Base-by-base conservation (phyloP, 78 protist genomes). In the Chrysochromulina parva region DNA sequence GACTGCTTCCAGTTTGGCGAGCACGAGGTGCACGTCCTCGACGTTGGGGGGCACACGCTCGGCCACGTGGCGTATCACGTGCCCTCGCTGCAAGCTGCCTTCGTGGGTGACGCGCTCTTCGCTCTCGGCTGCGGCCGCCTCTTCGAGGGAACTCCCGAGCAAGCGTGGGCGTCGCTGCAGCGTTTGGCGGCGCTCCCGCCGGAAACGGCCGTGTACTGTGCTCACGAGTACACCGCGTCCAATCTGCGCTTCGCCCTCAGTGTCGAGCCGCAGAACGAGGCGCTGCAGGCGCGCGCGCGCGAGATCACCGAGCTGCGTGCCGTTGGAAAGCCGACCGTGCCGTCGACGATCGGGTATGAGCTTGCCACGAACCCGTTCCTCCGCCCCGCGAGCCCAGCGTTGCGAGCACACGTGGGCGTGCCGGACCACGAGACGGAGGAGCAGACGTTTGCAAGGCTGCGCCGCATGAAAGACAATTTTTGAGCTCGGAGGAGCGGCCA, bases 41-140 rank as follows among this genome's bases (percentile, higher is more conserved):
- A 62, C 48, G 76, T 62, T 16, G 24, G 50, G 22, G 89, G 89
- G 47, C 89, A 85, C 76, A 85, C 89, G 28, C 17, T 4, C 2
- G 89, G 89, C 4, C 78, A 85, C 71, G 26, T 85, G 0, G 57
- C 85, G 59, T 90, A 19, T 13, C 50, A 26, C 50, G 9, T 54
- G 4, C 38, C 7, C 13, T 55, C 2, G 53, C 74, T 9, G 17
- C 22, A 6, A 0, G 10, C 3, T 22, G 24, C 50, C n/a, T 90
- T 90, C 71, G 54, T 38, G 19, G 93, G 93, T 78, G 93, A 90
- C 89, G 0, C 93, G 9, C 89, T 90, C 55, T 90, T 90, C 52
- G 59, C 93, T 2, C 58, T 90, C 26, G 93, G 93, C 78, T 90
- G 93, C 59, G 93, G 93, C 22, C 26, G 89, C 1, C 55, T 73